Evolutionary conservation across 768 basidiomycete genomes (phyloP).

Genomic region (Cystofilobasidium bisporidii): DNA sequence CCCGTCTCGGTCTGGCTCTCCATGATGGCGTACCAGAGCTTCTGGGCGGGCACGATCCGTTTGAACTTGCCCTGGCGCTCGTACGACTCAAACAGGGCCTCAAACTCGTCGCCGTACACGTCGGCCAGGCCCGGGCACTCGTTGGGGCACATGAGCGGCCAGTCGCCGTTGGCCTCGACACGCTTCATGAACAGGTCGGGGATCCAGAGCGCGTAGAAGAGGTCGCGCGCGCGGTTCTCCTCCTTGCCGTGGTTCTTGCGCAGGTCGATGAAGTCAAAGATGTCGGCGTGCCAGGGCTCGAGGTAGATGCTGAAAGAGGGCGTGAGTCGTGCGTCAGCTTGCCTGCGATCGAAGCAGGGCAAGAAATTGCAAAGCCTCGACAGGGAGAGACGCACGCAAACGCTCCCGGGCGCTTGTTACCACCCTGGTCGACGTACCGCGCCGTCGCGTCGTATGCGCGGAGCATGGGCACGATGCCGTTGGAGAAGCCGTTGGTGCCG

Average conservation of each 20-base stretch:
- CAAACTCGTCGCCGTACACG: constrained; percentile 81
- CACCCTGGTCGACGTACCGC: constrained; percentile 96
- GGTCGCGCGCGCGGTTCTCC: constrained; percentile 86
- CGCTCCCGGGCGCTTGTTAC: constrained; percentile 97
- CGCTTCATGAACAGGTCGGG: constrained; percentile 98
- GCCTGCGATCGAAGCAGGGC: not conserved
- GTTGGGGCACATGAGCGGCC: constrained; percentile 96
- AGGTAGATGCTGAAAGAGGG: constrained; percentile 54
- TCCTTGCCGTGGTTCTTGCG: constrained; percentile 99
- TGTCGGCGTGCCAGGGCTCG: constrained; percentile 96
- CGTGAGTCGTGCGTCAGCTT: not conserved
- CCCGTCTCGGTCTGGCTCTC: constrained; percentile 98
- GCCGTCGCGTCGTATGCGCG: constrained; percentile 96
- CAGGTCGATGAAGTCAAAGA: constrained; percentile 95
- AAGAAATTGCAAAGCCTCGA: not conserved
- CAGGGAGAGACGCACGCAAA: constrained; percentile 49
- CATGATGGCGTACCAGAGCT: constrained; percentile 94
- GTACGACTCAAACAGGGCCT: constrained; percentile 71
- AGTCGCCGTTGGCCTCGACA: constrained; percentile 75
- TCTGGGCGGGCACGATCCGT: constrained; percentile 82
- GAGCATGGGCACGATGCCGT: constrained; percentile 98
- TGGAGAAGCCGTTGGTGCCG: constrained; percentile 97
- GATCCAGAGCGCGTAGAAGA: constrained; percentile 98
- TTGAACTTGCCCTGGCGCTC: constrained; percentile 63
- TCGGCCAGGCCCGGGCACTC: constrained; percentile 86